phyloP scores from a whole-genome alignment of 805 yeast genomes.

The Wickerhamomyces queroliae region DNA sequence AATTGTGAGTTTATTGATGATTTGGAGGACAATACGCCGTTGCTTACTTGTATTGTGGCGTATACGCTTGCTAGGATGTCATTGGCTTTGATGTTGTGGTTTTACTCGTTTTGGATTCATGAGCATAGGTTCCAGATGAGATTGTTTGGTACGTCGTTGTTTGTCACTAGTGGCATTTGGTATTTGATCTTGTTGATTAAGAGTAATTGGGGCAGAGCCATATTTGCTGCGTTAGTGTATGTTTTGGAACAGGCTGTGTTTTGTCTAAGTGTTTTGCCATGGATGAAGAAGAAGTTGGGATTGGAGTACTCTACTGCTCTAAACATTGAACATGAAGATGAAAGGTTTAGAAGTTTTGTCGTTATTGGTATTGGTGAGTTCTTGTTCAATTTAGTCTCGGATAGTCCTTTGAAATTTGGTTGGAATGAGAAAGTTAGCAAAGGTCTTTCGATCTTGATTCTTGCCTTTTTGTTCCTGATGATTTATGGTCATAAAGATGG shows the following conservation, averaged over 20 bases:
- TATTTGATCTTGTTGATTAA: constrained; percentile 43
- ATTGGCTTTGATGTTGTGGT: constrained; percentile 22
- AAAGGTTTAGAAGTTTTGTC: constrained; percentile 50
- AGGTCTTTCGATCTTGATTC: constrained; percentile 40
- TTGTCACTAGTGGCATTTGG: constrained; percentile 39
- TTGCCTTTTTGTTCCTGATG: constrained; percentile 45
- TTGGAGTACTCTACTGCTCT: constrained; percentile 50
- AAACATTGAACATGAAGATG: constrained; percentile 64
- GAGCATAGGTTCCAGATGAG: constrained; percentile 49
- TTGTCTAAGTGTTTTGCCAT: constrained; percentile 39
- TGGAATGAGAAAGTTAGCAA: constrained; percentile 34
- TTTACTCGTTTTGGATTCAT: constrained; percentile 37
- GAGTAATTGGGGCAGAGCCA: constrained; percentile 38
- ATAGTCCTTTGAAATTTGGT: constrained; percentile 41
- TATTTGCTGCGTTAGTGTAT: constrained; percentile 35
- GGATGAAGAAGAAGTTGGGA: constrained; percentile 34
- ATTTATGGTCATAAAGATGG: constrained; percentile 53
- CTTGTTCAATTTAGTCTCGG: constrained; percentile 45
- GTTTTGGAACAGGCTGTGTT: constrained; percentile 35
- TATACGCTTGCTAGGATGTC: constrained; percentile 35
- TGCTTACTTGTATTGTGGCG: constrained; percentile 28
- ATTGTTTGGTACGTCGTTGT: constrained; percentile 27
- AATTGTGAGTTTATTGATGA: constrained; percentile 35
- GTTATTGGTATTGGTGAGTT: constrained; percentile 65
- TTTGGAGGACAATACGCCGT: constrained; percentile 31